These are phyloP conservation scores for Botrytis fabae DNA, from an alignment of 2,329 filamentous ascomycete species.

Conservation along the genomic window DNA sequence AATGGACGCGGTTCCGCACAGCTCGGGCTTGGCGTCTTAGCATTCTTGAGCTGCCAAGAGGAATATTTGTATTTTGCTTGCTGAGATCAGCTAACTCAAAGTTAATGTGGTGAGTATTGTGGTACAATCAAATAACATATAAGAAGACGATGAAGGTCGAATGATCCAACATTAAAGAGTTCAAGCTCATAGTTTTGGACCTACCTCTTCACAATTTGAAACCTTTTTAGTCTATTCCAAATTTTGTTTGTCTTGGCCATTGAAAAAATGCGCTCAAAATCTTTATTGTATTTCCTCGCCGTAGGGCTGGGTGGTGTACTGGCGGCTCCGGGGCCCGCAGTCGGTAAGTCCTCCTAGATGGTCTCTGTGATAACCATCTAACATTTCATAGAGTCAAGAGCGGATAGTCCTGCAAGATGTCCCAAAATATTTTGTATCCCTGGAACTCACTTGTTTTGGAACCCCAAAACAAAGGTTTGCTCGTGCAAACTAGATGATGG, in stretches of 20 bases:
- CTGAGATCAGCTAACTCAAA: slow-evolving; percentile 17
- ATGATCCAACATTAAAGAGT: neutral
- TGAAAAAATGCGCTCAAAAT: slow-evolving; percentile 12
- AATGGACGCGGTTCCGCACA: slow-evolving; percentile 5
- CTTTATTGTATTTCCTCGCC: slow-evolving; percentile 6
- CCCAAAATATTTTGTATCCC: slow-evolving; percentile 23
- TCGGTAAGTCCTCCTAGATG: neutral
- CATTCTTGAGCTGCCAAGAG: slow-evolving; percentile 21
- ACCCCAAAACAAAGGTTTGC: slow-evolving; percentile 21
- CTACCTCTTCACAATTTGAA: neutral
- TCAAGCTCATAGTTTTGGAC: neutral
- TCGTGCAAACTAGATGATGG: slow-evolving; percentile 22
- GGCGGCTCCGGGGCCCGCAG: slow-evolving; percentile 5
- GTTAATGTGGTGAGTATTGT: slow-evolving; percentile 2
- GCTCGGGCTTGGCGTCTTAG: slow-evolving; percentile 18
- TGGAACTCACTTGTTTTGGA: slow-evolving; percentile 26
- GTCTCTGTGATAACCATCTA: neutral
- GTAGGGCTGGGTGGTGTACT: slow-evolving; percentile 19
- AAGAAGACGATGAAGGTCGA: neutral
- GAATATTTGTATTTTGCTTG: neutral
- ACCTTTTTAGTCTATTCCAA: neutral
- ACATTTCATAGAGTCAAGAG: slow-evolving; percentile 10
- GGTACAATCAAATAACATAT: neutral
- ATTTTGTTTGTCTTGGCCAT: neutral
- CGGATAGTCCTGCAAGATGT: slow-evolving; percentile 25